phyloP scores from a whole-genome alignment of 495 filamentous ascomycete genomes.

The Lasiosphaeriaceae sp. region DNA sequence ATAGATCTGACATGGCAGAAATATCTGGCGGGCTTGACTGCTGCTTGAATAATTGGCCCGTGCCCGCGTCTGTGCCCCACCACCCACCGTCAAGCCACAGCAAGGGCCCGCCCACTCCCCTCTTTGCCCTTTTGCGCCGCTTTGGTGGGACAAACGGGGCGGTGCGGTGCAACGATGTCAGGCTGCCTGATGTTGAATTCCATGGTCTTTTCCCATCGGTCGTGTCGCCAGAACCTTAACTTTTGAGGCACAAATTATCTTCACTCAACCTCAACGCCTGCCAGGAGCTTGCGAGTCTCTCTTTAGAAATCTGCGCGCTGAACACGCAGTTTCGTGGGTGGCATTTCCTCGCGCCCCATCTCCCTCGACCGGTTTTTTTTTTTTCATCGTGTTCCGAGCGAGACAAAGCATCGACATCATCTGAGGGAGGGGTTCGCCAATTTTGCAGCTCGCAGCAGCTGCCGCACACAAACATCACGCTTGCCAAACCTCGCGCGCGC shows the following conservation, averaged over 20 bases:
- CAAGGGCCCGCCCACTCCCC: neutral
- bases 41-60: neutral
- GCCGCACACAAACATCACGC: constrained; percentile 36
- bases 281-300: neutral
- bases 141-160: neutral
- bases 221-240: neutral
- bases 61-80: no score
- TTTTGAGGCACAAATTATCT: neutral
- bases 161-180: neutral
- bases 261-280: neutral
- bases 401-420: constrained; percentile 44
- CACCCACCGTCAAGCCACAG: no score
- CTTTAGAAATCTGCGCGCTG: neutral
- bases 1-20: no score
- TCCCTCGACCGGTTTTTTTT: neutral
- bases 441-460: constrained; percentile 37
- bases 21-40: neutral
- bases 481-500: neutral
- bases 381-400: neutral
- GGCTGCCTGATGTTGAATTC: neutral
- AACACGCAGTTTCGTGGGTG: neutral
- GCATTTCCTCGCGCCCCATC: neutral
- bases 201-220: neutral
- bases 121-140: neutral
- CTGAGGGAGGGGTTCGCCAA: constrained; percentile 60